Evolutionary conservation across 169 alveolate genomes (phyloP).

Genomic region (Cryptosporidium tyzzeri): DNA sequence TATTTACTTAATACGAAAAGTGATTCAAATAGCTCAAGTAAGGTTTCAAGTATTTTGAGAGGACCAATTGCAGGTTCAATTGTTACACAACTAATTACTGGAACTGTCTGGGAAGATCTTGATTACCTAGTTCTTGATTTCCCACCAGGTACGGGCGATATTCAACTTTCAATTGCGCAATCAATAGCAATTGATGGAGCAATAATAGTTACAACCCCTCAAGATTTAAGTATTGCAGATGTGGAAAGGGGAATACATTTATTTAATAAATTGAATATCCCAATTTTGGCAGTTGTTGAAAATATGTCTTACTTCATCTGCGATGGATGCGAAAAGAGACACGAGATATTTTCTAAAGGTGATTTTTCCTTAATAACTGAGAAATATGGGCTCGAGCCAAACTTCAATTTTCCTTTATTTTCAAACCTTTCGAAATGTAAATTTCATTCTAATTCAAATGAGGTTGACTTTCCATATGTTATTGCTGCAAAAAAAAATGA

Average conservation of each 20-base stretch:
- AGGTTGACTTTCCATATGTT: slow-evolving; percentile 86
- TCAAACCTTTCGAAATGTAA: slow-evolving; percentile 84
- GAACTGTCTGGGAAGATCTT: slow-evolving; percentile 97
- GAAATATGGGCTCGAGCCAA: slow-evolving; percentile 86
- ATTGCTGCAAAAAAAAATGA: slow-evolving; percentile 85
- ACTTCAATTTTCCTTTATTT: slow-evolving; percentile 86
- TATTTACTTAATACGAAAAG: slow-evolving; percentile 63
- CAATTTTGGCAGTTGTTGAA: slow-evolving; percentile 93
- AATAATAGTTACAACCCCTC: slow-evolving; percentile 95
- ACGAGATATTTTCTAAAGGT: slow-evolving; percentile 90
- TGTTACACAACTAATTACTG: slow-evolving; percentile 89
- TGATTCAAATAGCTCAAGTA: background rate
- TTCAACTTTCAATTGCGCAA: slow-evolving; percentile 95
- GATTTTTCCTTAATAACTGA: slow-evolving; percentile 83
- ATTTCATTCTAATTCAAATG: slow-evolving; percentile 74
- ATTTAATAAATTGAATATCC: slow-evolving; percentile 92
- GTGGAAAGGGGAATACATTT: slow-evolving; percentile 94
- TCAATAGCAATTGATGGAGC: slow-evolving; percentile 91
- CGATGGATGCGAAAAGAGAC: slow-evolving; percentile 87
- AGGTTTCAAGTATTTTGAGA: slow-evolving; percentile 86
- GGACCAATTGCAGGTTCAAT: slow-evolving; percentile 95
- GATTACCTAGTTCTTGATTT: slow-evolving; percentile 97
- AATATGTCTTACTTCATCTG: slow-evolving; percentile 96
- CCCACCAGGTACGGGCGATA: slow-evolving; percentile 99
- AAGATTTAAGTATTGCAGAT: slow-evolving; percentile 92